Base-by-base conservation (phyloP, 148 eudicot genomes). In the Vaccinium darrowii region DNA sequence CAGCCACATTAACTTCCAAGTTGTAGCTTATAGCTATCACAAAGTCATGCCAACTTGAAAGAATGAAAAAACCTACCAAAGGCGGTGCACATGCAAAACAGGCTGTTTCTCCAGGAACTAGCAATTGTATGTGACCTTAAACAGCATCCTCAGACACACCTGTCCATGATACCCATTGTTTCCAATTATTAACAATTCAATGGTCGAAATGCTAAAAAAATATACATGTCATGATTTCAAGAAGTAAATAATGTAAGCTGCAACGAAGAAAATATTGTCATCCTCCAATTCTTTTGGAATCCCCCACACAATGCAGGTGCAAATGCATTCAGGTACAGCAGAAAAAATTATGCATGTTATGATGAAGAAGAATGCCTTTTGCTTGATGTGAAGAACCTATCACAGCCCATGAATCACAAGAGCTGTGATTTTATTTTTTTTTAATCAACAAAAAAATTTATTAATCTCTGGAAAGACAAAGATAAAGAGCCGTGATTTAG, bases 61-160 rank as follows among this genome's bases (percentile, higher is more conserved):
- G 8, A 67, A 56, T 76, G 18, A 84, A 52, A 75, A 19, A 85
- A 88, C 94, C 15, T 92, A 96, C 99, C 97, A 96, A 88, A 54
- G 99, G 99, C 21, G 99, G 99, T 43, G 91, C 99, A 88, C 99
- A 96, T 81, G 99, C 99, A 90, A 96, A 96, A 87, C 99, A 96
- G 58, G 99, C 99, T 25, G 98, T 94, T 92, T 93, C 99, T 88
- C 99, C 99, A 57, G 99, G 99, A 87, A 96, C 89, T 76, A 96
- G 90, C 90, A 96, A 90, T 83, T 96, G 99, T 89, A 96, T 94
- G 87, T 96, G 99, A 84, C 99, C 99, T 79, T 98, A 96, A 83
- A 96, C 99, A 63, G 99, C 99, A 93, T 96, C 96, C 90, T 96
- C 99, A 43, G 99, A 96, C 39, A 96, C 99, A 86, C 99, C 99